Conservation (phyloP, 129 eudicot genomes). For the Ambrosia artemisiifolia region DNA sequence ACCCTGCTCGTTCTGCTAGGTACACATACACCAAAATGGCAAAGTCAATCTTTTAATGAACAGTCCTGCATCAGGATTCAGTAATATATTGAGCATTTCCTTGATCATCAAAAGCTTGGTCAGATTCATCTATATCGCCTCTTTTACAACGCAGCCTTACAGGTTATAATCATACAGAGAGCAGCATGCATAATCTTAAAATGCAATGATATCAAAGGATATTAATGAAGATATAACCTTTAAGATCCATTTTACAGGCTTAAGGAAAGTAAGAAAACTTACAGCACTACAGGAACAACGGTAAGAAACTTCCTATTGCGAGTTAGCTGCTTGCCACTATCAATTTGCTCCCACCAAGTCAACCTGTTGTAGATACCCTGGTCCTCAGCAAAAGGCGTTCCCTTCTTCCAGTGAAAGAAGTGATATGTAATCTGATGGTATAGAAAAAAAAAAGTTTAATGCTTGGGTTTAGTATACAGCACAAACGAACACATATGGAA, state of each 20-base stretch:
- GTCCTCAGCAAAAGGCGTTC: slow-evolving; percentile 96
- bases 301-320: slow-evolving; percentile 94
- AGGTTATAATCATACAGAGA: slow-evolving; percentile 1
- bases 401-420: slow-evolving; percentile 96
- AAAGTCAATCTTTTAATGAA: not conserved
- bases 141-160: not conserved
- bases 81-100: not conserved
- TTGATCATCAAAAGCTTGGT: slow-evolving; percentile 1
- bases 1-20: too few relatives aligned
- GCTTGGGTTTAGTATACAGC: not conserved
- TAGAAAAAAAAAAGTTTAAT: not conserved
- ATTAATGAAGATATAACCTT: not conserved
- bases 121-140: not conserved
- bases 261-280: slow-evolving; percentile 36
- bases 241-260: slow-evolving; percentile 3
- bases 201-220: slow-evolving; percentile 3
- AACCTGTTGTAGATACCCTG: slow-evolving; percentile 96
- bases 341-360: slow-evolving; percentile 99
- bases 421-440: slow-evolving; percentile 78
- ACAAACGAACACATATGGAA: slow-evolving; percentile 2
- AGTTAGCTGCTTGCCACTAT: slow-evolving; percentile 90
- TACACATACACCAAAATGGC: too few relatives aligned
- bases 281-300: slow-evolving; percentile 92
- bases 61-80: not conserved
- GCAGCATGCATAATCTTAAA: not conserved